Conservation (phyloP, 768 basidiomycete species). For the Cyclocybe aegerita region DNA sequence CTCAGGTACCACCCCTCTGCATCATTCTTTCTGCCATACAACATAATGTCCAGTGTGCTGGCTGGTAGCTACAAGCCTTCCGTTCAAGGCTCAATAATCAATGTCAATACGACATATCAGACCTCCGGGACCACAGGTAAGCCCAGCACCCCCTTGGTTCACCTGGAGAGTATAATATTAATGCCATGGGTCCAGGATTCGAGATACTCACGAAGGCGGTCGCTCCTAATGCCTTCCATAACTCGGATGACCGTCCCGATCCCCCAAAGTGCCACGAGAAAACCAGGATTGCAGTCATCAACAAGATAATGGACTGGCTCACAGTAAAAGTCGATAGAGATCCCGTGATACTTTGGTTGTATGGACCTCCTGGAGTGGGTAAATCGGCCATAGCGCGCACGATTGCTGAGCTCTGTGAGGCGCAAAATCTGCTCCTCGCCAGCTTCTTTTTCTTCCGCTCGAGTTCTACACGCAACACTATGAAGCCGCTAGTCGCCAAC, state of each 20-base stretch:
- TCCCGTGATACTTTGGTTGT: slow-evolving; percentile 13
- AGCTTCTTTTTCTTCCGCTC: slow-evolving; percentile 15
- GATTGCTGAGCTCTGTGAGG: slow-evolving; percentile 6
- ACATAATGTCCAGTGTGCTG: too few species aligned
- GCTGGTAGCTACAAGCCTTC: too few species aligned
- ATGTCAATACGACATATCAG: too few species aligned
- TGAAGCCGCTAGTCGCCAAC: slow-evolving; percentile 7
- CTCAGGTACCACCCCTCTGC: too few species aligned
- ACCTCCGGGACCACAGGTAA: too few species aligned
- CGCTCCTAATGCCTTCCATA: slow-evolving; percentile 9
- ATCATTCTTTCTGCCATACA: too few species aligned
- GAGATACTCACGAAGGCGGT: not conserved
- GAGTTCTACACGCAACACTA: slow-evolving; percentile 4
- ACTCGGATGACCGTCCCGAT: slow-evolving; percentile 8
- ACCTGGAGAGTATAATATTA: too few species aligned
- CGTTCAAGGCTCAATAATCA: too few species aligned
- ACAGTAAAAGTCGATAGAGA: not conserved
- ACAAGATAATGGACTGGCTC: slow-evolving; percentile 11
- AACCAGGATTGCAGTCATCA: slow-evolving; percentile 10
- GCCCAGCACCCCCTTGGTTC: too few species aligned
- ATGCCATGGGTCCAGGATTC: too few species aligned
- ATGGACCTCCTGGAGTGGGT: slow-evolving; percentile 16
- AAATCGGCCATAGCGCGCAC: slow-evolving; percentile 15
- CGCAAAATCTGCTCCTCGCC: not conserved
- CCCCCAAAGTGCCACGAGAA: slow-evolving; percentile 12